Evolutionary conservation across 352 stramenopile genomes (phyloP).

Genomic region (Paralagenidium karlingii): DNA sequence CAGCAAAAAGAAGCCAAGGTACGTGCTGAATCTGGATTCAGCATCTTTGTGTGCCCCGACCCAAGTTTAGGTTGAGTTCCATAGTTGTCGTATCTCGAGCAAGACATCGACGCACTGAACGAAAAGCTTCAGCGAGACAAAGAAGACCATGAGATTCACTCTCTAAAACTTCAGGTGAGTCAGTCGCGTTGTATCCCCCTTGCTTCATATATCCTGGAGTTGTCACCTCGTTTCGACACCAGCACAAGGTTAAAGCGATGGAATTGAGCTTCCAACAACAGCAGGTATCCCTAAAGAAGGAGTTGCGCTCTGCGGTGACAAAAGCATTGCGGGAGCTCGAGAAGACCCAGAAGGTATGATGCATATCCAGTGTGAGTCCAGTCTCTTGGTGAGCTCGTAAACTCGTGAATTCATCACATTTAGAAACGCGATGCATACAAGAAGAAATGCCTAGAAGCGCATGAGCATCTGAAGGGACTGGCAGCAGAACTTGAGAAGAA

Average conservation of each 20-base stretch:
- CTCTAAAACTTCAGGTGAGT: conserved; percentile 31
- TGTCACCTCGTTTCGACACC: neutral
- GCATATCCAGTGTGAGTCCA: neutral
- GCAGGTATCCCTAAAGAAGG: conserved; percentile 24
- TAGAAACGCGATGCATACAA: conserved; percentile 78
- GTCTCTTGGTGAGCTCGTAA: no score
- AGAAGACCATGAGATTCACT: conserved; percentile 17
- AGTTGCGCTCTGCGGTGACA: conserved; percentile 31
- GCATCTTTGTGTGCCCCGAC: no score
- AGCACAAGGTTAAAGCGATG: conserved; percentile 30
- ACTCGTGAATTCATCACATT: no score
- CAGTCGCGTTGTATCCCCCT: neutral
- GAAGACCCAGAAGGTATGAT: conserved; percentile 43
- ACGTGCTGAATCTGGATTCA: conserved; percentile 1
- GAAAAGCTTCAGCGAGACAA: conserved; percentile 61
- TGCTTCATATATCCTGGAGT: neutral
- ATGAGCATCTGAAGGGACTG: conserved; percentile 55
- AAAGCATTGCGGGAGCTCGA: conserved; percentile 48
- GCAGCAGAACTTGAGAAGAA: conserved; percentile 24
- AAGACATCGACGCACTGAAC: conserved; percentile 26
- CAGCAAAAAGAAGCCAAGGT: conserved; percentile 58
- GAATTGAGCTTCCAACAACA: conserved; percentile 25
- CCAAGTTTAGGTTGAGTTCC: neutral
- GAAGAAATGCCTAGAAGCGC: conserved; percentile 63
- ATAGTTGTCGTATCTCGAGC: conserved; percentile 61